These are phyloP conservation scores for Alternaria brassicicola DNA, from an alignment of 2,329 filamentous ascomycete species.

Conservation along the genomic window DNA sequence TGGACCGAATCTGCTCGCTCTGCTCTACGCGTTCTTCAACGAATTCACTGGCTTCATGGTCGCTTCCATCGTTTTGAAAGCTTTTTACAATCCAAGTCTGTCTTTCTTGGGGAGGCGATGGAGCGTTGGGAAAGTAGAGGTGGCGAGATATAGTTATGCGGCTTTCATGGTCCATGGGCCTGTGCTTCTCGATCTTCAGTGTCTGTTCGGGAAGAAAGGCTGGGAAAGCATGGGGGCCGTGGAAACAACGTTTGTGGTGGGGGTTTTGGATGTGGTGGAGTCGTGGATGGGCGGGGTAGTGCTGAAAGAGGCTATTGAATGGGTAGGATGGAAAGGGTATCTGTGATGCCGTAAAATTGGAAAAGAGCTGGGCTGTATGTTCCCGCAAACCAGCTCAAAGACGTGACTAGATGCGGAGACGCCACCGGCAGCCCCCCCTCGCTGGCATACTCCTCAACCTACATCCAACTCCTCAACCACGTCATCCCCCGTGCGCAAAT, in stretches of 20 bases:
- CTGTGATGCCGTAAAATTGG: background rate
- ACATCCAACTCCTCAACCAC: background rate
- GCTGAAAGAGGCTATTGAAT: conserved; percentile 9
- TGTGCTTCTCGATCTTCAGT: background rate
- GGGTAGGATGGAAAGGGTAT: background rate
- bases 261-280: conserved; percentile 5
- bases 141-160: background rate
- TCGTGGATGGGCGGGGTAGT: conserved; percentile 16
- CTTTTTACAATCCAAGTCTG: background rate
- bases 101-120: background rate
- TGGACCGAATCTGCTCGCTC: background rate
- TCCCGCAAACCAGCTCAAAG: background rate
- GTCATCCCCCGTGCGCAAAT: background rate
- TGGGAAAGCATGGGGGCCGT: background rate
- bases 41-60: background rate
- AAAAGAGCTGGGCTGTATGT: background rate
- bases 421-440: background rate
- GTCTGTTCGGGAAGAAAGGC: background rate
- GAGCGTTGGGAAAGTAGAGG: background rate
- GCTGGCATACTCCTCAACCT: background rate
- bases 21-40: background rate
- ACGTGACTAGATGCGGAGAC: background rate
- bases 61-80: background rate
- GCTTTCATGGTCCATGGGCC: background rate
- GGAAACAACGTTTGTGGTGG: conserved; percentile 19